Evolutionary conservation across 108 stramenopile species (phyloP).

Genomic region (Fragilariopsis cylindrus): DNA sequence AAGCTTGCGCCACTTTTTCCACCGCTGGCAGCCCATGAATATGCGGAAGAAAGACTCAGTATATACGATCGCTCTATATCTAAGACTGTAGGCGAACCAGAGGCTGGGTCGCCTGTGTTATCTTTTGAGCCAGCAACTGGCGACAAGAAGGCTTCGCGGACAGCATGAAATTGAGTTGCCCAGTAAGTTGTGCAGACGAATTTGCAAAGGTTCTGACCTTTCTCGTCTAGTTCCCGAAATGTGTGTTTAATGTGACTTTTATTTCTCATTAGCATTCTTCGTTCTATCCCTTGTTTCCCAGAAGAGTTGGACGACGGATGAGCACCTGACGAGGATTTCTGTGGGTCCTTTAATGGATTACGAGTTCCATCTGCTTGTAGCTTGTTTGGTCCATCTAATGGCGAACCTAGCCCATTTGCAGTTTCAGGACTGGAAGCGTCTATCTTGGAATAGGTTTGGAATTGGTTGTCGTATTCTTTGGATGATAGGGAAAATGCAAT

Average conservation of each 20-base stretch:
- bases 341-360: conserved; percentile 24
- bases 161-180: conserved; percentile 96
- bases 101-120: not conserved
- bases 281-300: conserved; percentile 66
- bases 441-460: conserved; percentile 56
- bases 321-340: conserved; percentile 4
- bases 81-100: conserved; percentile 18
- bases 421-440: conserved; percentile 22
- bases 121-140: conserved; percentile 23
- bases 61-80: conserved; percentile 84
- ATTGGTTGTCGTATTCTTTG: conserved; percentile 78
- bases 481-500: conserved; percentile 93
- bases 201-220: conserved; percentile 88
- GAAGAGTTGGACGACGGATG: conserved; percentile 17
- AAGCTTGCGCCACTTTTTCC: conserved; percentile 94
- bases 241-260: conserved; percentile 93
- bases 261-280: conserved; percentile 77
- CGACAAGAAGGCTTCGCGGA: conserved; percentile 85
- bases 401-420: conserved; percentile 13
- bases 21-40: conserved; percentile 89
- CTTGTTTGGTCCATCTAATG: conserved; percentile 12
- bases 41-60: conserved; percentile 78
- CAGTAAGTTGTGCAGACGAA: conserved; percentile 95
- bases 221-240: conserved; percentile 90
- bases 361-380: conserved; percentile 17